Percentiles rank a stretch among this genome's conserved stretches.
Evolutionary conservation across 1,139 yeast genomes (phyloP).

Genomic region (Candida sanyaensis): DNA sequence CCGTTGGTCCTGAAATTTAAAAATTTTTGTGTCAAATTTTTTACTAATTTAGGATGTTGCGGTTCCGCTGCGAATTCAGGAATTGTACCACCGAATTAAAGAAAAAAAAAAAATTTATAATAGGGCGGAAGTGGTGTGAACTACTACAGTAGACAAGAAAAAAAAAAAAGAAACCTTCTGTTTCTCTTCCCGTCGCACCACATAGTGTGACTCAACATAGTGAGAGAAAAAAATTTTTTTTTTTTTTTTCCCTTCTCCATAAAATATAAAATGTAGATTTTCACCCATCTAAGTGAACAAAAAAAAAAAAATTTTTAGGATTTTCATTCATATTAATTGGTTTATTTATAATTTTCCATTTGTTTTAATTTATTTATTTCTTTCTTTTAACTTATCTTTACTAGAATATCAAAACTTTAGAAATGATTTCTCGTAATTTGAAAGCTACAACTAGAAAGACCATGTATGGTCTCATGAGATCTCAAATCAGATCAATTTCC

Average conservation of each 20-base stretch:
- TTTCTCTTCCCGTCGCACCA: background rate
- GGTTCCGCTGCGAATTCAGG: background rate
- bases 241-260: background rate
- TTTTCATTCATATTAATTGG: background rate
- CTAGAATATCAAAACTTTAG: constrained; percentile 1
- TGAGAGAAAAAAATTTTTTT: background rate
- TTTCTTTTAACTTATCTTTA: background rate
- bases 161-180: too few relatives aligned
- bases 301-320: background rate
- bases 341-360: background rate
- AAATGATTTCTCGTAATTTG: constrained; percentile 16
- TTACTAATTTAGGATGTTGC: background rate
- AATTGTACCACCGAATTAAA: background rate
- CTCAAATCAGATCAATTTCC: constrained; percentile 29
- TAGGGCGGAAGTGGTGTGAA: background rate
- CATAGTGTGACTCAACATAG: background rate
- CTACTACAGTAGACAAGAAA: too few relatives aligned
- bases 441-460: constrained; percentile 10
- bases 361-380: background rate
- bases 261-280: background rate
- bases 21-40: background rate
- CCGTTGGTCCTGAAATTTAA: background rate
- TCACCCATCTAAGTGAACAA: background rate
- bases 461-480: constrained; percentile 9
- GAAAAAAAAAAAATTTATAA: background rate